These are phyloP conservation scores for Vitis hybrid DNA, from an alignment of 177 flowering plant species.

Conservation along the genomic window DNA sequence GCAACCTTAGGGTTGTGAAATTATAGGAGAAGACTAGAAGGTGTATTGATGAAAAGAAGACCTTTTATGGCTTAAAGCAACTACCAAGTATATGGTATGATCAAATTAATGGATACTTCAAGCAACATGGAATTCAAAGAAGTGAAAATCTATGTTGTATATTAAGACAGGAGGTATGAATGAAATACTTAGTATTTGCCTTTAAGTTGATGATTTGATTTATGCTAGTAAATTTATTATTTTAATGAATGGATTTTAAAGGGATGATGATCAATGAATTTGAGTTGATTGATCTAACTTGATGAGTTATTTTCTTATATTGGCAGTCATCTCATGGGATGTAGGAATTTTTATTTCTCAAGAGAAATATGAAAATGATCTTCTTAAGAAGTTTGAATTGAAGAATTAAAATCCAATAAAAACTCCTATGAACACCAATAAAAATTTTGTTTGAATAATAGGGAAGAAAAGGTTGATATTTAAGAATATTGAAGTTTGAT, in stretches of 20 bases:
- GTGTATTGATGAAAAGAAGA: neutral
- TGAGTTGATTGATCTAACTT: neutral
- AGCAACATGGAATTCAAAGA: neutral
- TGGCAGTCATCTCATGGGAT: too few relatives aligned
- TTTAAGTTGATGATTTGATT: neutral
- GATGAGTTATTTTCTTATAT: neutral
- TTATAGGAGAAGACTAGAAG: neutral
- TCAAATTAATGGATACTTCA: neutral
- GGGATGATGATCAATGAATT: neutral
- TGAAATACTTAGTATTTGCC: neutral
- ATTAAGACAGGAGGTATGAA: neutral
- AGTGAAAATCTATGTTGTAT: too few relatives aligned
- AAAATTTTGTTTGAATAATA: too few relatives aligned
- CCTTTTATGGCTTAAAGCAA: neutral
- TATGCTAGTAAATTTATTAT: neutral
- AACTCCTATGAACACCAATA: too few relatives aligned
- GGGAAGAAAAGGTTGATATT: too few relatives aligned
- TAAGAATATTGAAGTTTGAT: too few relatives aligned
- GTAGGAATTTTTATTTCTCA: too few relatives aligned
- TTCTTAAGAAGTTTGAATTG: too few relatives aligned
- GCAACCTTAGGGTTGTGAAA: neutral
- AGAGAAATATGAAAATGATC: too few relatives aligned
- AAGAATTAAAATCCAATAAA: too few relatives aligned
- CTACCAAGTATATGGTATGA: neutral
- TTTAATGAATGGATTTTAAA: neutral